Base-by-base conservation (phyloP, 805 yeast genomes). In the Blastobotrys peoriensis region DNA sequence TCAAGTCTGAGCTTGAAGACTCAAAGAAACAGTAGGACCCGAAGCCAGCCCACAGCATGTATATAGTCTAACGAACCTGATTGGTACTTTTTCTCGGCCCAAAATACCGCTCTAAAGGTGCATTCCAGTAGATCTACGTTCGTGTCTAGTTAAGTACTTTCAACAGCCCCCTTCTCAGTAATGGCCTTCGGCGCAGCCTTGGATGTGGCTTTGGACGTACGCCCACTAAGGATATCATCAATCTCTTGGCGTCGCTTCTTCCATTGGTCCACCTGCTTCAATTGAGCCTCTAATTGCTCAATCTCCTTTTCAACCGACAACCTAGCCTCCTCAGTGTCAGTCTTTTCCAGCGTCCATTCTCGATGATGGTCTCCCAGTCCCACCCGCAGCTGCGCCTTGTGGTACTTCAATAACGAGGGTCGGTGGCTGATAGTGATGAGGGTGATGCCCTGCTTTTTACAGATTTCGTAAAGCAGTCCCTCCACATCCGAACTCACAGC, bases 401-500 rank as follows among this genome's bases (percentile, higher is more conserved):
- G 97, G 61, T 87, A 88, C 63, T 86, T 86, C 66, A 86, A 76
- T 60, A 88, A 70, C 36, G 86, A 71, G 23, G 94, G 91, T 39
- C 96, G 75, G 61, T 88, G 96, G 21, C 86, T 76, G 47, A 88
- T 75, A 1, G 96, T 86, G 45, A 88, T 77, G 51, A 85, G 77
- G 1, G 94, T 83, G 61, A 86, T 83, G 36, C 78, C 74, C 56
- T 80, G 79, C 45, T 67, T 69, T 56, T 79, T 83, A 63, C 88
- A 71, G 51, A 81, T 62, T 58, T 86, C 94, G 64, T 87, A 88
- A 42, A 88, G 69, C 47, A 80, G 77, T 51, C 89, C 96, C 62
- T 88, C 97, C 63, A 84, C 86, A 63, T 88, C 97, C 38, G 82
- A 82, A 42, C 87, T 78, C 9, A 88, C 88, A 1, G 97, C 96